Evolutionary conservation across 139 green algal genomes (phyloP), one percentile per base, ranked within the genome.

Genomic region (Chlamydomonas sp.): DNA sequence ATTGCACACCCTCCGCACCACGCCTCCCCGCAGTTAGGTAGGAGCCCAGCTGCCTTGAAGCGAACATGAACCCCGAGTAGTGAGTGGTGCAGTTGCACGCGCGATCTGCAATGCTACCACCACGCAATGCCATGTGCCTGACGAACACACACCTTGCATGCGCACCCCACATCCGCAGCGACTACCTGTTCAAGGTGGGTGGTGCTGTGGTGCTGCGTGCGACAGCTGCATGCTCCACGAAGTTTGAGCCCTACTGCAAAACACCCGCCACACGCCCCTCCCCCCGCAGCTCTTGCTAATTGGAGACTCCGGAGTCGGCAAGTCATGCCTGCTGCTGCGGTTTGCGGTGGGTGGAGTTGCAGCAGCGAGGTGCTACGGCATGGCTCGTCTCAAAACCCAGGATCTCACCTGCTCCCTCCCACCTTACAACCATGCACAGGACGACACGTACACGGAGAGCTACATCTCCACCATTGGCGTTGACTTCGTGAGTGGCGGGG

Each of bases 401-500:
- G 58, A 35, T 65, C 29, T 61, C 30, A 26, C 10, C 39, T 67
- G 35, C 8, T 30, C 43, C 13, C 16, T 16, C 16, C 16, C 13
- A 54, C 16, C 43, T 54, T 54, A 54, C 13, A 54, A 64, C n/a
- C 2, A 1, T 5, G 26, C 3, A 73, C 83, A 96, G 90, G 95
- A 99, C 76, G 95, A 99, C 68, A 98, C 95, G 16, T 99, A 99
- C 85, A 97, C 93, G 35, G 95, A 98, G 86, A 96, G 85, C 85
- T 99, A 99, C 87, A 99, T 99, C 83, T 96, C 86, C 76, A 99
- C 95, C 37, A 99, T 99, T 48, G 95, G 95, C 35, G 95, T 99
- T 3, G 95, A 99, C 80, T 99, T 99, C 81, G 91, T 97, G 48
- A 95, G 92, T 71, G 30, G 35, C 13, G 13, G 8, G 39, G 13